Evolutionary conservation across 495 filamentous ascomycete species (phyloP), one percentile per base, ranked within the genome.

Genomic region (Penicillium alfredii): DNA sequence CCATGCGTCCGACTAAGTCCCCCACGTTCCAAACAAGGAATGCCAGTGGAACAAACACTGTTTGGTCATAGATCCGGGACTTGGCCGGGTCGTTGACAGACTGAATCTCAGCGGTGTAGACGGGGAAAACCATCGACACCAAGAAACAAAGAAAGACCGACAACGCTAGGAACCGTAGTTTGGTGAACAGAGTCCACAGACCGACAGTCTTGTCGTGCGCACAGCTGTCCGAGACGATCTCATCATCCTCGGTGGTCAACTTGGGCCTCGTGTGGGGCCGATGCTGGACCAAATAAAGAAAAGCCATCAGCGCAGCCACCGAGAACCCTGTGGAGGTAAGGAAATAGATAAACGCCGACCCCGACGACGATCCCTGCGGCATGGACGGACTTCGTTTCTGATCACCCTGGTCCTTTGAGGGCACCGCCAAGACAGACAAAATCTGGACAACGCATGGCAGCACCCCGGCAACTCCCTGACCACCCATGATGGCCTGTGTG

Each of bases 21-120:
- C 92, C 92, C 4, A 79, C 48, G 48, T 97, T 99, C 92, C 92
- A 99, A 47, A 94, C 73, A 18, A 99, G 75, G 62, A 97, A 95
- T 6, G 72, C 85, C 3, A 96, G 69, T 1, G 92, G 89, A 33
- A 96, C 87, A 61, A 97, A 99, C 21, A 78, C 76, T 3, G 79
- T 65, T 0, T 82, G 76, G 17, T 76, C 69, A 39, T 87, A 80
- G 16, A 96, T 56, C n/a, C 72, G 65, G 9, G 77, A 67, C 2
- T 72, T 56, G 12, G 64, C 52, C 1, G 57, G 24, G 4, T 64
- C 46, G n/a, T 67, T 67, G 5, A 92, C 80, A 3, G 85, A 88
- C 16, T 80, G 45, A 47, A 96, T 88, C 51, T 81, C 72, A 34
- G 81, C 73, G 0, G 92, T 97, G 63, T 87, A 95, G 26, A 96